A percentile compares a stretch with the other conserved stretches of the same genome.
These are phyloP conservation scores for Zangia roseola DNA, from an alignment of 768 basidiomycete genomes.

Conservation along the genomic window DNA sequence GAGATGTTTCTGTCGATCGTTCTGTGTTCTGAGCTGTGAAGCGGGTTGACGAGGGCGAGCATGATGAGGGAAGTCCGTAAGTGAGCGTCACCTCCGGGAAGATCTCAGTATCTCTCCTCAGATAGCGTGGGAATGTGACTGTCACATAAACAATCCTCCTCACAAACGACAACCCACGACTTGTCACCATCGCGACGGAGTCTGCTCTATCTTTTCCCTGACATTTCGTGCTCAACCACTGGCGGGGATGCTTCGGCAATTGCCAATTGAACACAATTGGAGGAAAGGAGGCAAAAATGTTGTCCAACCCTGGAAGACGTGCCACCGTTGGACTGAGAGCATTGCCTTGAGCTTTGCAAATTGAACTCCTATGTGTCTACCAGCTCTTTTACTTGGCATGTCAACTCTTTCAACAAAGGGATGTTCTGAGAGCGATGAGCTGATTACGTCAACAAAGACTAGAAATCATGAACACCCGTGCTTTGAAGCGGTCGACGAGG, in stretches of 20 bases:
- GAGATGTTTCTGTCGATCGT: slow-evolving; percentile 29
- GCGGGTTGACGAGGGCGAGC: slow-evolving; percentile 51
- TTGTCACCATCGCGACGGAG: slow-evolving; percentile 6
- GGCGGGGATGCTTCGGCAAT: slow-evolving; percentile 2
- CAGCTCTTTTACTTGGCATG: too few species aligned
- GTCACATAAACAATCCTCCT: slow-evolving; percentile 12
- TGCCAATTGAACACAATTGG: slow-evolving; percentile 6
- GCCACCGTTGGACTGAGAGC: too few species aligned
- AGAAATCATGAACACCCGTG: too few species aligned
- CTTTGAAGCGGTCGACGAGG: too few species aligned
- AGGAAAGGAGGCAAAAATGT: neutral
- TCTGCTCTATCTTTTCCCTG: too few species aligned
- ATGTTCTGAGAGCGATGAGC: too few species aligned
- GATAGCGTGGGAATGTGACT: slow-evolving; percentile 25
- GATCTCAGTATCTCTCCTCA: slow-evolving; percentile 10
- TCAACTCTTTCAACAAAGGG: too few species aligned
- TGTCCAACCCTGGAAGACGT: neutral
- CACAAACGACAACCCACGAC: neutral
- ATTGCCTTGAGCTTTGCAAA: too few species aligned
- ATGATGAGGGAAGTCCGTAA: slow-evolving; percentile 33
- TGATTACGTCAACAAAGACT: too few species aligned
- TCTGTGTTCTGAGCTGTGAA: slow-evolving; percentile 31
- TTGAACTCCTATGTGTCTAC: neutral
- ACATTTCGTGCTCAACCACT: neutral
- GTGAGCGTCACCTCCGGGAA: neutral